Conservation (phyloP, 2,329 filamentous ascomycete species). For the Amauroascus verrucosus region DNA sequence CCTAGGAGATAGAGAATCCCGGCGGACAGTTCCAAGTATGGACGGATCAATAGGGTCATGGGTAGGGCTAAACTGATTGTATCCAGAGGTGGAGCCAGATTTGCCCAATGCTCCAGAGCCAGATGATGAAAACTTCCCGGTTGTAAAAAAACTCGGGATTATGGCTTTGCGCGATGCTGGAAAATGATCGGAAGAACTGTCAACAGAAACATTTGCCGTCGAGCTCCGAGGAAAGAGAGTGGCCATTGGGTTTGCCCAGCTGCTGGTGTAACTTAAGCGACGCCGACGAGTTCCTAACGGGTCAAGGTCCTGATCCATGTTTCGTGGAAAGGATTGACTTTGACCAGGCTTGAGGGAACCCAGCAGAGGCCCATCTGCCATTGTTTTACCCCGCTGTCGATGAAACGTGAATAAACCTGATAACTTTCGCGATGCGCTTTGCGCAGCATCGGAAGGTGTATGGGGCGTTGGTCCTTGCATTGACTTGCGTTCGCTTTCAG, state of each 20-base stretch:
- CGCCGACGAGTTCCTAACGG: slow-evolving; percentile 42
- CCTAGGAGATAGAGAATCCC: slow-evolving; percentile 37
- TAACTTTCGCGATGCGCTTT: slow-evolving; percentile 44
- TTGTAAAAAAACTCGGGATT: slow-evolving; percentile 37
- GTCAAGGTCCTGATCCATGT: slow-evolving; percentile 43
- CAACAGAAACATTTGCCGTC: slow-evolving; percentile 33
- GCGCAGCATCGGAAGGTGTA: slow-evolving; percentile 29
- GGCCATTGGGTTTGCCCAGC: slow-evolving; percentile 44
- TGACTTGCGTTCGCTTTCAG: slow-evolving; percentile 29
- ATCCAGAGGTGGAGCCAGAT: slow-evolving; percentile 30
- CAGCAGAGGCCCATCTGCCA: slow-evolving; percentile 47
- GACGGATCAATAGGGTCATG: slow-evolving; percentile 40
- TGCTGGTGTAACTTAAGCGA: slow-evolving; percentile 48
- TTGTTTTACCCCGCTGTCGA: slow-evolving; percentile 51
- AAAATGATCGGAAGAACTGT: slow-evolving; percentile 31
- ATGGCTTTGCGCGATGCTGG: slow-evolving; percentile 28
- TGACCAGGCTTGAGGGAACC: slow-evolving; percentile 51
- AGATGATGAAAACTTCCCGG: slow-evolving; percentile 32
- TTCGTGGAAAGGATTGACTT: slow-evolving; percentile 54
- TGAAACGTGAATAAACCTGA: slow-evolving; percentile 49
- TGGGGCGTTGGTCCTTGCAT: slow-evolving; percentile 9
- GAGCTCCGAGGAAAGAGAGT: slow-evolving; percentile 38
- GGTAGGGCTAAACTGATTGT: slow-evolving; percentile 40
- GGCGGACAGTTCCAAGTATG: slow-evolving; percentile 34
- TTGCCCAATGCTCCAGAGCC: slow-evolving; percentile 22